Evolutionary conservation across 164 flowering plant genomes (phyloP).

Genomic region (Liquidambar formosana): DNA sequence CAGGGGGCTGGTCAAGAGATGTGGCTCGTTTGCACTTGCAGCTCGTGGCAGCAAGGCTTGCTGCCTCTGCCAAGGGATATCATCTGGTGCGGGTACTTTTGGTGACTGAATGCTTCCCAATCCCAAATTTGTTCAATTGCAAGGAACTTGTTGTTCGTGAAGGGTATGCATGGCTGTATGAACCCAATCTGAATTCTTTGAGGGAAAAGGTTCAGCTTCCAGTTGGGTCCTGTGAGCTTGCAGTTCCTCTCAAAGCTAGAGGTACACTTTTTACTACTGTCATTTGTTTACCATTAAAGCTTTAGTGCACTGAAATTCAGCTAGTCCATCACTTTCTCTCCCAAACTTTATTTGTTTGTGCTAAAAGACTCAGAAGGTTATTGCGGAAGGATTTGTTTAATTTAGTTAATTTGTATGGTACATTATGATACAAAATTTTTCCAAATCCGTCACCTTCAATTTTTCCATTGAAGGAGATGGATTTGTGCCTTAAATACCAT

Average conservation of each 20-base stretch:
- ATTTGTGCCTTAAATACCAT: too few relatives aligned
- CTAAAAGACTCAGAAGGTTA: too few relatives aligned
- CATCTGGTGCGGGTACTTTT: slow-evolving; percentile 45
- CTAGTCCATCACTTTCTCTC: too few relatives aligned
- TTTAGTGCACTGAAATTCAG: not conserved
- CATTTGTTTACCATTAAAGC: not conserved
- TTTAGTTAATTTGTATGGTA: too few relatives aligned
- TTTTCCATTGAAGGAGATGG: too few relatives aligned
- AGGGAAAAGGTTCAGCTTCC: slow-evolving; percentile 57
- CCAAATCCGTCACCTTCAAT: too few relatives aligned
- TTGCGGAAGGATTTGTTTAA: too few relatives aligned
- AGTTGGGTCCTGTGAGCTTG: slow-evolving; percentile 61
- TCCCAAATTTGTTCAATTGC: slow-evolving; percentile 51
- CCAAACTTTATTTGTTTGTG: too few relatives aligned
- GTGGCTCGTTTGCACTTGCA: slow-evolving; percentile 60
- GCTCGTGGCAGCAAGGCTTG: slow-evolving; percentile 54
- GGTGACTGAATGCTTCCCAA: slow-evolving; percentile 45
- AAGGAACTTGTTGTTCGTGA: slow-evolving; percentile 43
- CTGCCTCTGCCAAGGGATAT: slow-evolving; percentile 37
- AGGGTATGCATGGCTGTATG: slow-evolving; percentile 49
- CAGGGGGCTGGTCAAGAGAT: slow-evolving; percentile 54
- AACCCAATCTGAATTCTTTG: slow-evolving; percentile 40
- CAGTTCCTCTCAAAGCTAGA: slow-evolving; percentile 46
- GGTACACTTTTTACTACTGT: slow-evolving; percentile 27
- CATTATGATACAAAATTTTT: too few relatives aligned